Conservation (phyloP, 441 rosid species). For the Brassica hybrid region DNA sequence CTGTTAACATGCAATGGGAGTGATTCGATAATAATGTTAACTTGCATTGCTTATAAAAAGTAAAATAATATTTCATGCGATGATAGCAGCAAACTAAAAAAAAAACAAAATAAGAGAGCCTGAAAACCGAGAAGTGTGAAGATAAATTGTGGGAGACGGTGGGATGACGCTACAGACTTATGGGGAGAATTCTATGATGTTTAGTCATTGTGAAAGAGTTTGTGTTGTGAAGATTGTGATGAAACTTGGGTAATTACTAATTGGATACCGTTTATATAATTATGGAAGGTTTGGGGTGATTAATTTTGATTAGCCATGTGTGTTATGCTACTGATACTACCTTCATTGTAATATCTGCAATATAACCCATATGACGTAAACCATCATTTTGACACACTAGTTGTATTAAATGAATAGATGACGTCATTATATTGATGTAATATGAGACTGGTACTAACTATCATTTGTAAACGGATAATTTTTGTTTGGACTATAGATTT, state of each 20-base stretch:
- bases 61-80: not conserved
- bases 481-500: not conserved
- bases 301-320: not conserved
- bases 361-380: too few species aligned
- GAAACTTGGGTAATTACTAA: too few species aligned
- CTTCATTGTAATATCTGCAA: too few species aligned
- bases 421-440: not conserved
- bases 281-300: too few species aligned
- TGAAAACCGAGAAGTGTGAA: not conserved
- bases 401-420: not conserved
- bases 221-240: too few species aligned
- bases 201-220: too few species aligned
- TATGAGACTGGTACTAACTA: not conserved
- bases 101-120: not conserved
- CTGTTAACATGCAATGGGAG: not conserved
- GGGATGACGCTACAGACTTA: not conserved
- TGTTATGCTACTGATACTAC: not conserved
- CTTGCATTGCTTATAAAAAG: not conserved
- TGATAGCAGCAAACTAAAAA: not conserved
- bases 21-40: not conserved
- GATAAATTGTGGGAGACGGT: not conserved
- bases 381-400: not conserved
- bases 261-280: too few species aligned
- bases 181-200: not conserved
- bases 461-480: not conserved